Base-by-base conservation (phyloP, 2,329 filamentous ascomycete genomes). In the Curvularia lunata region DNA sequence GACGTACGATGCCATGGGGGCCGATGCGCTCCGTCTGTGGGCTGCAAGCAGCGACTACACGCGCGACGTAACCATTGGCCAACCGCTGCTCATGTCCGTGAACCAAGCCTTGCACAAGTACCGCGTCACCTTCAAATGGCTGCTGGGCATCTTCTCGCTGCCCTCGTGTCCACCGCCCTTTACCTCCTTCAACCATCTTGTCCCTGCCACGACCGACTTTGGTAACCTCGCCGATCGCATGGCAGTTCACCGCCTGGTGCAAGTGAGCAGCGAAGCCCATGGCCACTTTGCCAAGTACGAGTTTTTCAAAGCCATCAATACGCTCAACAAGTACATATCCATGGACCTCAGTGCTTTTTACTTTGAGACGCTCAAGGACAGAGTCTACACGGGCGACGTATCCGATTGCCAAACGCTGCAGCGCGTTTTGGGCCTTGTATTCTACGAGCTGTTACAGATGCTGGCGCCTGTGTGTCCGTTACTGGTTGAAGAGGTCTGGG, bases 41-140 rank as follows among this genome's bases (percentile, higher is more conserved):
- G 93, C 87, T 27, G 94, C 93, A 3, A 91, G 90, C 75, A 92
- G 90, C 67, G 94, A 99, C 77, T 98, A 95, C 75, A 97, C 91
- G 3, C 86, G 86, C 18, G 95, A 99, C 73, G 88, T 98, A 5
- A 84, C 89, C 6, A 89, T 99, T 63, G 91, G 93, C 21, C 85
- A 90, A 62, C 85, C 88, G 1, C 88, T 95, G 0, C 83, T 99
- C 7, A 86, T 89, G 66, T 86, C 89, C 1, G 86, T 95, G 10
- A 91, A 97, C 65, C 86, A 85, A 45, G 85, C 87, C 2, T 79
- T 98, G 23, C 84, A 93, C 76, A 97, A 97, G 75, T 96, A 94
- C 74, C 89, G 95, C 16, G 89, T 91, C 48, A 97, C 90, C 0
- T 85, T 96, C 75, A 97, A 95, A 78, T 94, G 97, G 85, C 82